phyloP scores from a whole-genome alignment of 208 protist species.

The Endotrypanum monterogeii region DNA sequence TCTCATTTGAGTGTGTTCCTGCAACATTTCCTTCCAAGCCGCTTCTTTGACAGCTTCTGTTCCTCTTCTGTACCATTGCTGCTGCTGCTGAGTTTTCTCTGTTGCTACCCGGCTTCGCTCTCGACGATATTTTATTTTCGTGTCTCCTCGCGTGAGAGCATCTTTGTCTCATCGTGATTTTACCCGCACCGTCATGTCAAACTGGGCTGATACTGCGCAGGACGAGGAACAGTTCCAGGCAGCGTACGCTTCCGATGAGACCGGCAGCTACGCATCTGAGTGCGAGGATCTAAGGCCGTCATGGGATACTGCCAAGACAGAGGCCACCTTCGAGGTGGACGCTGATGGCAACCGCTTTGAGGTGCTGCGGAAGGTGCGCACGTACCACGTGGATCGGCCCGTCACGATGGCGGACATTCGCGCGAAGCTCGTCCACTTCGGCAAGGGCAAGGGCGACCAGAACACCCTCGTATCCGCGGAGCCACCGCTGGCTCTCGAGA shows the following conservation, averaged over 20 bases:
- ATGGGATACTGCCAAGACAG: slow-evolving; percentile 75
- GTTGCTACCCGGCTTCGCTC: neutral
- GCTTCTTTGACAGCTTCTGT: slow-evolving; percentile 5
- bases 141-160: neutral
- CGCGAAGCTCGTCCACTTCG: slow-evolving; percentile 52
- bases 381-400: slow-evolving; percentile 59
- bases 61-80: neutral
- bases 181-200: slow-evolving; percentile 32
- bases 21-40: neutral
- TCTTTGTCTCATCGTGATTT: neutral
- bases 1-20: neutral
- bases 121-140: neutral
- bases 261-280: slow-evolving; percentile 31
- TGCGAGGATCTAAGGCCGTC: slow-evolving; percentile 38
- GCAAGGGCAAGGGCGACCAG: slow-evolving; percentile 47
- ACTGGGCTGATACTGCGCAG: slow-evolving; percentile 59
- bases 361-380: slow-evolving; percentile 68
- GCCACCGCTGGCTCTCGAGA: slow-evolving; percentile 74
- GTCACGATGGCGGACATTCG: slow-evolving; percentile 57
- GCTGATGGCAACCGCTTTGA: slow-evolving; percentile 62
- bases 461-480: slow-evolving; percentile 54
- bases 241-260: slow-evolving; percentile 27
- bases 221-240: slow-evolving; percentile 49
- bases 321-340: slow-evolving; percentile 41
- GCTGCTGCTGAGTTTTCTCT: neutral